phyloP scores from a whole-genome alignment of 2,329 filamentous ascomycete genomes.

The Zymoseptoria pseudotritici region DNA sequence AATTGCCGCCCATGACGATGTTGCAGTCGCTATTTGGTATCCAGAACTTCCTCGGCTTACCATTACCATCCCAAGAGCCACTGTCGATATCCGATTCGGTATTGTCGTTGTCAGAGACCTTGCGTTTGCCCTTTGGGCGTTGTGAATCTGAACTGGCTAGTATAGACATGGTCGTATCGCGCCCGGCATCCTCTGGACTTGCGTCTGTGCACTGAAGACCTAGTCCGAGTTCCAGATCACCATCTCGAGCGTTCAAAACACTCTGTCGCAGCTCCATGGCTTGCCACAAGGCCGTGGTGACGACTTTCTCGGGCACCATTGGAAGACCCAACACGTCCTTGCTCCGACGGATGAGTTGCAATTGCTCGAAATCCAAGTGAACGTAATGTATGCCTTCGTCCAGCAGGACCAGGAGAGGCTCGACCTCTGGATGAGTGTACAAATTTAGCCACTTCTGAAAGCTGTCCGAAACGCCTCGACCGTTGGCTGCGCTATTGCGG shows the following conservation, averaged over 20 bases:
- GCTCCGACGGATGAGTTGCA: conserved; percentile 47
- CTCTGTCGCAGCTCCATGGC: conserved; percentile 50
- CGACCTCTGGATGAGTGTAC: conserved; percentile 49
- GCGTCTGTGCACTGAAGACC: conserved; percentile 37
- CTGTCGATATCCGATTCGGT: conserved; percentile 30
- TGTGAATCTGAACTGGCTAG: conserved; percentile 14
- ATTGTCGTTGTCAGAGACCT: conserved; percentile 18
- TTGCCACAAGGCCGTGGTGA: conserved; percentile 51
- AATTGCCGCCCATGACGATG: conserved; percentile 46
- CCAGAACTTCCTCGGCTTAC: conserved; percentile 50
- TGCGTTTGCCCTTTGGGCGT: conserved; percentile 40
- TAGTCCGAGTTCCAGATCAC: conserved; percentile 47
- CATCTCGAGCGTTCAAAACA: conserved; percentile 46
- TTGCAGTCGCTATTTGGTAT: conserved; percentile 50
- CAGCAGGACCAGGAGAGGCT: conserved; percentile 48
- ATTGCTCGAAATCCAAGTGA: conserved; percentile 52
- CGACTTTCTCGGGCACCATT: conserved; percentile 48
- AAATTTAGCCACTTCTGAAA: conserved; percentile 44
- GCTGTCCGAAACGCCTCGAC: conserved; percentile 35
- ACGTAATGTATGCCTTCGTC: conserved; percentile 55
- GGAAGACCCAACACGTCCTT: conserved; percentile 48
- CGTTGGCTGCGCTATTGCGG: conserved; percentile 34
- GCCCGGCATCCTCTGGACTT: conserved; percentile 7
- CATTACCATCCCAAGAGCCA: conserved; percentile 48
- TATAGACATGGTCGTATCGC: conserved; percentile 25